Evolutionary conservation across 768 basidiomycete species (phyloP).

Genomic region (Tylopilus plumbeoviolaceoides): DNA sequence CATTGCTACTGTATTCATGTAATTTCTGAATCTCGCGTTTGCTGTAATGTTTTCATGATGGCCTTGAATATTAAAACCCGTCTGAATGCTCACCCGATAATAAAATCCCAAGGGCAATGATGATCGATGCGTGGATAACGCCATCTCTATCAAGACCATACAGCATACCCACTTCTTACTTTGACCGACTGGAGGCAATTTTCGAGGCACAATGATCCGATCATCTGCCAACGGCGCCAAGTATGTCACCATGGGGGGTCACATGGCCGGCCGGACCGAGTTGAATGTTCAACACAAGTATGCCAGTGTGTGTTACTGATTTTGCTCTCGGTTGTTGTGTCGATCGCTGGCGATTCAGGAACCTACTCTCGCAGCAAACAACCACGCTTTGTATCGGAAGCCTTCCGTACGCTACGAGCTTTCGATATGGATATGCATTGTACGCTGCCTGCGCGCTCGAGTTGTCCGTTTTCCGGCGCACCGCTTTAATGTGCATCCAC

Average conservation of each 20-base stretch:
- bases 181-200: neutral
- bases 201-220: neutral
- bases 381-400: neutral
- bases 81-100: too few species aligned
- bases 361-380: neutral
- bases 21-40: too few species aligned
- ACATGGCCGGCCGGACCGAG: neutral
- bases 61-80: too few species aligned
- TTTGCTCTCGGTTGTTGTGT: neutral
- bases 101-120: too few species aligned
- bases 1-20: neutral
- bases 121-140: too few species aligned
- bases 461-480: neutral
- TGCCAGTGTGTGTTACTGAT: neutral
- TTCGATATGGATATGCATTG: neutral
- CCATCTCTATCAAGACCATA: too few species aligned
- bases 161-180: too few species aligned
- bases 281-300: neutral
- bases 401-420: neutral
- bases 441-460: too few species aligned
- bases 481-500: neutral
- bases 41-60: too few species aligned
- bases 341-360: neutral
- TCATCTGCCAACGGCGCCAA: neutral
- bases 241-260: too few species aligned